These are phyloP conservation scores for Acidiella bohemica DNA, from an alignment of 495 filamentous ascomycete species.

Conservation along the genomic window DNA sequence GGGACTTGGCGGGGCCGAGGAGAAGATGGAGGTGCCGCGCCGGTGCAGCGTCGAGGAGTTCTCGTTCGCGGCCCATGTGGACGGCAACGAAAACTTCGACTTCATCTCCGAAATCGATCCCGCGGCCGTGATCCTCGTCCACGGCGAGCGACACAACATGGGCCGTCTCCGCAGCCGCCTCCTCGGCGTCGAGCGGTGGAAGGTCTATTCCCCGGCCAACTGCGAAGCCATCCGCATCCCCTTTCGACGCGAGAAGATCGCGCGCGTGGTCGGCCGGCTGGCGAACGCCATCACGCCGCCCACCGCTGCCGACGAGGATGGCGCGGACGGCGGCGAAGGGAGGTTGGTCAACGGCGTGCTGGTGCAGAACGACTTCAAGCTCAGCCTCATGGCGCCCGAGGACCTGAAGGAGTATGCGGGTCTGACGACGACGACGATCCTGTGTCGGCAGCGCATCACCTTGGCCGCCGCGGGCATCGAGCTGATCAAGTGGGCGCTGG, in stretches of 20 bases:
- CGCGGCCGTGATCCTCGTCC: slow-evolving; percentile 88
- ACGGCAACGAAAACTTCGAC: slow-evolving; percentile 84
- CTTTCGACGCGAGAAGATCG: slow-evolving; percentile 89
- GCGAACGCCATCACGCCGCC: slow-evolving; percentile 39
- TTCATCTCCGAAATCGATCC: slow-evolving; percentile 90
- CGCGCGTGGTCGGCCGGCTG: slow-evolving; percentile 89
- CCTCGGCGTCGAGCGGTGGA: slow-evolving; percentile 77
- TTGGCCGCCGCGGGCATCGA: slow-evolving; percentile 80
- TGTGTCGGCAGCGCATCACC: slow-evolving; percentile 75
- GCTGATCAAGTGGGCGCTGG: slow-evolving; percentile 83
- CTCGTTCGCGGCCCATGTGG: slow-evolving; percentile 91
- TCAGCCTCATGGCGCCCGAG: slow-evolving; percentile 90
- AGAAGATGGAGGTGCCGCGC: slow-evolving; percentile 81
- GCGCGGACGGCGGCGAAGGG: slow-evolving; percentile 20
- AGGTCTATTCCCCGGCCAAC: slow-evolving; percentile 85
- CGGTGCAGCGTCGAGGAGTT: slow-evolving; percentile 85
- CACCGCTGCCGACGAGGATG: slow-evolving; percentile 11
- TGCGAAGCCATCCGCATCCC: slow-evolving; percentile 92
- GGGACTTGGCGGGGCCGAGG: slow-evolving; percentile 41
- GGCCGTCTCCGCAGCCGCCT: slow-evolving; percentile 89
- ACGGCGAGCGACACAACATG: slow-evolving; percentile 97
- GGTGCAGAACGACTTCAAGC: slow-evolving; percentile 92
- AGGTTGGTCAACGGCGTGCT: slow-evolving; percentile 74
- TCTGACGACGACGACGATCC: slow-evolving; percentile 80
- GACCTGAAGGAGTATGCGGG: slow-evolving; percentile 93